A percentile compares a stretch with the other conserved stretches of the same genome.
phyloP scores from a whole-genome alignment of 2,329 filamentous ascomycete genomes.

The Emmonsiellopsis sp. region DNA sequence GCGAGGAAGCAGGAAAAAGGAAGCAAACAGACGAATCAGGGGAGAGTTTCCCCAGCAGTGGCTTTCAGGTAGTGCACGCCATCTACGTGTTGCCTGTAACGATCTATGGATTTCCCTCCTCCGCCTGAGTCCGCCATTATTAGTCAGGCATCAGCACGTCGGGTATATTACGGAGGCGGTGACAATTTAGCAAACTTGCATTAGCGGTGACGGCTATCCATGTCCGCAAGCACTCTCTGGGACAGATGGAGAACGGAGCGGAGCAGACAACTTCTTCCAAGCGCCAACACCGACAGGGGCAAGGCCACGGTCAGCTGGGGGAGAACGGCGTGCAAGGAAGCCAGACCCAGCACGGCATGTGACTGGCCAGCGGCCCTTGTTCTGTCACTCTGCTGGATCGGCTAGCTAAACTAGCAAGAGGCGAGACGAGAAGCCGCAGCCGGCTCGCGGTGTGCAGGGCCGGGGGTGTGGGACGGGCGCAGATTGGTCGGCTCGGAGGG shows the following conservation, averaged over 20 bases:
- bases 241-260: background rate
- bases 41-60: too few species aligned
- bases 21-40: background rate
- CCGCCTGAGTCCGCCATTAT: too few species aligned
- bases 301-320: conserved; percentile 3
- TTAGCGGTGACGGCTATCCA: conserved; percentile 1
- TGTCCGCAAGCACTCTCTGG: background rate
- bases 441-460: conserved; percentile 7
- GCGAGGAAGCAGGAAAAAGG: background rate
- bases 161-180: conserved; percentile 1
- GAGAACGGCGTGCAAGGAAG: background rate
- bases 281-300: background rate
- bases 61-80: too few species aligned
- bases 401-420: background rate
- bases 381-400: background rate
- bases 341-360: background rate
- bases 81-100: too few species aligned
- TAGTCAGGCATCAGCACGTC: too few species aligned
- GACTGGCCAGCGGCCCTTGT: conserved; percentile 4
- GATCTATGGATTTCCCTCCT: too few species aligned
- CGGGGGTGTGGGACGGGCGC: conserved; percentile 12
- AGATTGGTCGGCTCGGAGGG: conserved; percentile 2
- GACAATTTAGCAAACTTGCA: conserved; percentile 2
- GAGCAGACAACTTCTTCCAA: background rate
- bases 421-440: background rate